Percentiles rank a stretch among this genome's conserved stretches.
phyloP scores from a whole-genome alignment of 768 basidiomycete genomes.

The Suillus subluteus region DNA sequence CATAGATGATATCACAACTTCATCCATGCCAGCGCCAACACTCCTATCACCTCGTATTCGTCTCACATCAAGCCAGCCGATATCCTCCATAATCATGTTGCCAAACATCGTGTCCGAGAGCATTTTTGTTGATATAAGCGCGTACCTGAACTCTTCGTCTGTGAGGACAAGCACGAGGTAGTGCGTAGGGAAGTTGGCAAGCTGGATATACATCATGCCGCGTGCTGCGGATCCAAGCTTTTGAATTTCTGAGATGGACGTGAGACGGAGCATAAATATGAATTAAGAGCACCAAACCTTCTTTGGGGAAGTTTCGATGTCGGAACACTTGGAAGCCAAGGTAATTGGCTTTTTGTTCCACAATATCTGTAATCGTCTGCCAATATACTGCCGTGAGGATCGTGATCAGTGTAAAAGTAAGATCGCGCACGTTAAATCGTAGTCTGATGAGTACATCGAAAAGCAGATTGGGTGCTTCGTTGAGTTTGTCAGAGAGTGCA shows the following conservation, averaged over 20 bases:
- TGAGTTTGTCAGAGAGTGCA: conserved; percentile 60
- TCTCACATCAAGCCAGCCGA: conserved; percentile 75
- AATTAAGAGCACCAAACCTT: conserved; percentile 48
- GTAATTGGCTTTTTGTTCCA: conserved; percentile 85
- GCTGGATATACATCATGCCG: conserved; percentile 73
- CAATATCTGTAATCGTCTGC: conserved; percentile 83
- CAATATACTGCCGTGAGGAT: neutral
- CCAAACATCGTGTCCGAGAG: conserved; percentile 57
- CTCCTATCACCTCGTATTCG: conserved; percentile 59
- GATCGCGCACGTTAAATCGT: conserved; percentile 59
- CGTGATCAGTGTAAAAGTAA: neutral
- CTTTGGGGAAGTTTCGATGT: conserved; percentile 63
- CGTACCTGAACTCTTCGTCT: conserved; percentile 78
- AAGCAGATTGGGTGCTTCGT: conserved; percentile 67
- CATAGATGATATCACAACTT: conserved; percentile 16
- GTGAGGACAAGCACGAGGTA: conserved; percentile 86
- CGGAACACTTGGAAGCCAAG: conserved; percentile 80
- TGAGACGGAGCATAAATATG: neutral
- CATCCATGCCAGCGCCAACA: conserved; percentile 14
- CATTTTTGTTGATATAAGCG: conserved; percentile 70
- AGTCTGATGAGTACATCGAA: conserved; percentile 59
- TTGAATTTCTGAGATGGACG: conserved; percentile 51
- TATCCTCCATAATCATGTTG: conserved; percentile 73
- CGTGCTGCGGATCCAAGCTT: conserved; percentile 72
- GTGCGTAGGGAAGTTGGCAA: conserved; percentile 76